These are phyloP conservation scores for Zygosaccharomyces kombuchaensis DNA, from an alignment of 805 yeast species.

Conservation along the genomic window DNA sequence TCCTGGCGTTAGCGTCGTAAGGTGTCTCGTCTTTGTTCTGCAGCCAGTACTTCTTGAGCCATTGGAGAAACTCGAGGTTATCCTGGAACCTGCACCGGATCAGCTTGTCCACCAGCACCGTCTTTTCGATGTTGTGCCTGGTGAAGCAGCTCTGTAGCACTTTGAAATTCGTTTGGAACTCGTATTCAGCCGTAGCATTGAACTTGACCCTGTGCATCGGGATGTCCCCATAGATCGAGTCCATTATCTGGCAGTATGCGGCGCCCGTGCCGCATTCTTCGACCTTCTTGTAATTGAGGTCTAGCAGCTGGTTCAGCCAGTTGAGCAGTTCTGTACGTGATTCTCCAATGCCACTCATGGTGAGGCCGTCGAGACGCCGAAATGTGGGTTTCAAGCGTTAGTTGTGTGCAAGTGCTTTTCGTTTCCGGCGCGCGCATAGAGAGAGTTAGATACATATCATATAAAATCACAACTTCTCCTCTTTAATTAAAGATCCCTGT, in stretches of 20 bases:
- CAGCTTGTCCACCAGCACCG: slow-evolving; percentile 74
- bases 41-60: slow-evolving; percentile 82
- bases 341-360: slow-evolving; percentile 48
- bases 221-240: slow-evolving; percentile 75
- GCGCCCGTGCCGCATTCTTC: slow-evolving; percentile 97
- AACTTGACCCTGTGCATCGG: slow-evolving; percentile 77
- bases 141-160: slow-evolving; percentile 77
- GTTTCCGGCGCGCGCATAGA: background rate
- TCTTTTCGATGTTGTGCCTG: slow-evolving; percentile 63
- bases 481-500: slow-evolving; percentile 42
- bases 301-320: slow-evolving; percentile 77
- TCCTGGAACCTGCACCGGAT: slow-evolving; percentile 90
- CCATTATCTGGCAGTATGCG: slow-evolving; percentile 87
- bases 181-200: slow-evolving; percentile 67
- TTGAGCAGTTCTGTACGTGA: slow-evolving; percentile 77
- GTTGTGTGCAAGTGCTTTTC: background rate
- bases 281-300: slow-evolving; percentile 63
- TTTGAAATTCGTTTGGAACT: slow-evolving; percentile 75
- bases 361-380: background rate
- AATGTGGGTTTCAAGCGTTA: background rate
- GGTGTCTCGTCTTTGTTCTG: slow-evolving; percentile 61
- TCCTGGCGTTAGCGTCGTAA: slow-evolving; percentile 65
- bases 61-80: slow-evolving; percentile 88
- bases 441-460: too few species aligned
- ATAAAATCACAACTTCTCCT: slow-evolving; percentile 7